Evolutionary conservation across 345 rosid species (phyloP), one percentile per base, ranked within the genome.

Genomic region (Salix purpurea): DNA sequence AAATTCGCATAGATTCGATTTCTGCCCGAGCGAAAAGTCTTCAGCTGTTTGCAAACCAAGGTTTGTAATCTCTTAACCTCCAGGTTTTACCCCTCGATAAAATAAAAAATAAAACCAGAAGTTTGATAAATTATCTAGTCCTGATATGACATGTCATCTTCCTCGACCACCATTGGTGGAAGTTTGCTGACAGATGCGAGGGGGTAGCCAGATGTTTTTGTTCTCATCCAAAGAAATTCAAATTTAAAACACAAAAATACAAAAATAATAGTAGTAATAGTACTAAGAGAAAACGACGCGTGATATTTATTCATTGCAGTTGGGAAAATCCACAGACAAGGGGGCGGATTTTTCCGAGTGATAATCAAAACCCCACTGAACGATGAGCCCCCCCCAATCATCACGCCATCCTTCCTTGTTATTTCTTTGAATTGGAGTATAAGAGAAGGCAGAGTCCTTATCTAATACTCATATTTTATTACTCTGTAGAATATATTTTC

Each of bases 171-270:
- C 23, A 6, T 54, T 2, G 60, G 21, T 37, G 69, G 40, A 11
- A 46, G 60, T 5, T 40, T 4, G 65, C 24, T 44, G 81, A 67
- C 75, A 36, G 66, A 76, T 39, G 76, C 50, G 7, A 11, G 60
- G 77, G 73, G 24, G 67, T 77, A 3, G 81, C 30, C 67, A 74
- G 74, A 39, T 69, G 82, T 64, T 54, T 54, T 8, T 73, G 70
- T 26, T 3, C 52, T 72, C 80, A 62, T 32, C 37, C 70, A 74
- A 64, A 30, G 23, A 42, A 14, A 46, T 54, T 50, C 62, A 71
- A 65, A 28, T 52, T 39, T 60, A 50, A 69, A 39, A 69, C 14
- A 3, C 32, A 65, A 39, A 34, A 65, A 23, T 23, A 3, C 24
- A 65, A 39, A 34, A 65, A 23, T 23, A 26, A 50, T 34, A 28